A percentile compares a stretch with the other conserved stretches of the same genome.
These are phyloP conservation scores for Crithidia brevicula DNA, from an alignment of 208 protist genomes.

Conservation along the genomic window DNA sequence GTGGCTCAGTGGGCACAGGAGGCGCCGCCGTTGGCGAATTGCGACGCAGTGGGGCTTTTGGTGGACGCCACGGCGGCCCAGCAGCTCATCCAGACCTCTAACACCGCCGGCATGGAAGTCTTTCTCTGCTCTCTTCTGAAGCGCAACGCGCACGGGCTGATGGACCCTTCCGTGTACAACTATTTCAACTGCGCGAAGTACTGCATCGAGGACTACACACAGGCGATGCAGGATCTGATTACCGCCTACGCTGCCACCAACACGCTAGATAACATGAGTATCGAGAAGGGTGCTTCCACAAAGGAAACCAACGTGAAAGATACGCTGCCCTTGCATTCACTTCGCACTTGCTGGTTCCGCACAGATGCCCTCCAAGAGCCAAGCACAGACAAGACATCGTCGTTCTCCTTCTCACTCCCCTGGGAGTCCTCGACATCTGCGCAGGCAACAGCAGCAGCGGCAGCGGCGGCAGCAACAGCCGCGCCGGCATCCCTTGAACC, in stretches of 20 bases:
- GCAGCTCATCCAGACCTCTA: conserved; percentile 26
- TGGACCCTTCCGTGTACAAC: conserved; percentile 40
- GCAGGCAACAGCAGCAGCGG: not conserved
- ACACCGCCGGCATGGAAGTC: conserved; percentile 35
- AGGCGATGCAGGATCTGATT: conserved; percentile 39
- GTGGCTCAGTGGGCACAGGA: conserved; percentile 42
- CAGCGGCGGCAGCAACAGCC: not conserved
- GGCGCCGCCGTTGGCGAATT: conserved; percentile 24
- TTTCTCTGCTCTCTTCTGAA: conserved; percentile 50
- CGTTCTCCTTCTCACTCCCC: not conserved
- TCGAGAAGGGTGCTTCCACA: not conserved
- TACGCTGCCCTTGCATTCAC: not conserved
- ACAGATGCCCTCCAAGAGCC: conserved; percentile 1
- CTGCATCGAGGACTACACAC: conserved; percentile 56
- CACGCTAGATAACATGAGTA: not conserved
- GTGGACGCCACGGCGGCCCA: conserved; percentile 40
- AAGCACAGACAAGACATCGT: not conserved
- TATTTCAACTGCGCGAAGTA: conserved; percentile 57
- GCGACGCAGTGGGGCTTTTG: conserved; percentile 42
- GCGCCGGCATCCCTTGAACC: not conserved
- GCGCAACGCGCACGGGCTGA: conserved; percentile 61
- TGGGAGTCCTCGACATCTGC: not conserved
- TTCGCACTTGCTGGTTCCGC: conserved; percentile 24
- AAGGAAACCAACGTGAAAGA: not conserved
- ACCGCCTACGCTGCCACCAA: conserved; percentile 27